Conservation (phyloP, 1,284 basidiomycete genomes). For the Malassezia sp. region DNA sequence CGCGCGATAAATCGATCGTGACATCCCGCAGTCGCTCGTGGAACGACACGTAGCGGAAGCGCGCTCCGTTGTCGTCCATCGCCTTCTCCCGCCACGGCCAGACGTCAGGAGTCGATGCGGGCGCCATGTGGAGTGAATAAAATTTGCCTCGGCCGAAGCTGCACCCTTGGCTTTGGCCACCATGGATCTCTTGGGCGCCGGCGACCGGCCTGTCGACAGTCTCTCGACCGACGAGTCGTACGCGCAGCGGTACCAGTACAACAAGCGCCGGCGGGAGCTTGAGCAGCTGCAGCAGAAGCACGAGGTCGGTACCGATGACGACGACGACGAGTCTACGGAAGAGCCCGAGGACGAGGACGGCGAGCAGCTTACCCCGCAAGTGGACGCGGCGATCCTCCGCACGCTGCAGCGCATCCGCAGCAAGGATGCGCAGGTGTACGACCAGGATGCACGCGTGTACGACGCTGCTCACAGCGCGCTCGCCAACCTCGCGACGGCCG, state of each 20-base stretch:
- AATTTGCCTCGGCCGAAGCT: constrained; percentile 1
- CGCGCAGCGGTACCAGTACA: constrained; percentile 38
- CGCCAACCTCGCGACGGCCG: too few relatives aligned
- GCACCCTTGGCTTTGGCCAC: neutral
- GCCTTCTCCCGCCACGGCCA: too few relatives aligned
- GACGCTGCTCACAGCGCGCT: too few relatives aligned
- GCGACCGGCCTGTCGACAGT: neutral
- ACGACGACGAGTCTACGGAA: constrained; percentile 48
- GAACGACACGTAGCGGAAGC: constrained; percentile 42
- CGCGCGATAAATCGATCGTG: constrained; percentile 29
- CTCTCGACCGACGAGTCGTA: constrained; percentile 40
- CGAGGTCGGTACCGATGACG: constrained; percentile 18
- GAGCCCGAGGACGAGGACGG: constrained; percentile 90
- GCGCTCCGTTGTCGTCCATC: constrained; percentile 15
- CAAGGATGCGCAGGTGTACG: constrained; percentile 74
- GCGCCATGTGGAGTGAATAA: constrained; percentile 2
- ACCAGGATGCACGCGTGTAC: constrained; percentile 49
- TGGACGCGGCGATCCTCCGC: constrained; percentile 87
- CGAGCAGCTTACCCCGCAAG: constrained; percentile 80
- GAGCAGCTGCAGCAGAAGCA: constrained; percentile 37
- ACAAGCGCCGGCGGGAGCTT: constrained; percentile 38
- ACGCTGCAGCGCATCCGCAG: constrained; percentile 75
- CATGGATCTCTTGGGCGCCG: constrained; percentile 8
- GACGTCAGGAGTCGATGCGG: neutral
- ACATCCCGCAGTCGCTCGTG: constrained; percentile 41